Conservation (phyloP, 1,284 basidiomycete genomes). For the Ceratobasidium sp. region DNA sequence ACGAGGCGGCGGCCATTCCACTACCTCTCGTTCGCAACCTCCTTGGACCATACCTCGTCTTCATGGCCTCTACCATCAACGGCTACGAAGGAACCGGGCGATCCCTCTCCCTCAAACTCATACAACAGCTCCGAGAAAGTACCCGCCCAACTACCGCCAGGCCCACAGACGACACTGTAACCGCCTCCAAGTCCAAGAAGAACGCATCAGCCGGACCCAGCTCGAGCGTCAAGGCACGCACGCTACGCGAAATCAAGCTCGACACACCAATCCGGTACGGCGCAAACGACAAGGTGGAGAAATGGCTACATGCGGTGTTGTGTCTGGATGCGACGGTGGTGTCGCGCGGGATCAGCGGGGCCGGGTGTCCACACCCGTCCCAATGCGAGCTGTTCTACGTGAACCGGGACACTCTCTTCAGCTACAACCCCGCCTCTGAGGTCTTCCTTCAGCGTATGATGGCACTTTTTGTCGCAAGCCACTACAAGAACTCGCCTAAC, state of each 20-base stretch:
- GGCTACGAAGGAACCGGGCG: slow-evolving; percentile 99
- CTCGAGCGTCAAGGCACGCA: slow-evolving; percentile 70
- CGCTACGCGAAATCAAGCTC: slow-evolving; percentile 93
- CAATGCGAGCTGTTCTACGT: slow-evolving; percentile 97
- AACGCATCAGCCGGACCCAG: slow-evolving; percentile 59
- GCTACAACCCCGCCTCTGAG: slow-evolving; percentile 96
- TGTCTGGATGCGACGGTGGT: slow-evolving; percentile 93
- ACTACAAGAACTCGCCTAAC: slow-evolving; percentile 99
- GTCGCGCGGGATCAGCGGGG: slow-evolving; percentile 67
- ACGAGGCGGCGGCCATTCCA: slow-evolving; percentile 98
- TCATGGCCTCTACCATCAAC: slow-evolving; percentile 98
- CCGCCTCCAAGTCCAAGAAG: slow-evolving; percentile 66
- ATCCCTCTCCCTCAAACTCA: slow-evolving; percentile 96
- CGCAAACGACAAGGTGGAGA: slow-evolving; percentile 89
- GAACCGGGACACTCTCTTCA: slow-evolving; percentile 96
- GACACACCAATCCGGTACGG: slow-evolving; percentile 96
- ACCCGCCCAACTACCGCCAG: slow-evolving; percentile 79
- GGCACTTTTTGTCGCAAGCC: slow-evolving; percentile 95
- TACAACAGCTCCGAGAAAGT: slow-evolving; percentile 95
- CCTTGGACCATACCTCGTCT: slow-evolving; percentile 97
- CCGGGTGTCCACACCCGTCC: slow-evolving; percentile 93
- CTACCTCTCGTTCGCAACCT: slow-evolving; percentile 94
- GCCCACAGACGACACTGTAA: slow-evolving; percentile 65
- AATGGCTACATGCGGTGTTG: slow-evolving; percentile 92
- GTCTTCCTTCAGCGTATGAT: slow-evolving; percentile 98